A percentile compares a stretch with the other conserved stretches of the same genome.
Evolutionary conservation across 208 protist species (phyloP).

Genomic region (Vickermania ingenoplastis): DNA sequence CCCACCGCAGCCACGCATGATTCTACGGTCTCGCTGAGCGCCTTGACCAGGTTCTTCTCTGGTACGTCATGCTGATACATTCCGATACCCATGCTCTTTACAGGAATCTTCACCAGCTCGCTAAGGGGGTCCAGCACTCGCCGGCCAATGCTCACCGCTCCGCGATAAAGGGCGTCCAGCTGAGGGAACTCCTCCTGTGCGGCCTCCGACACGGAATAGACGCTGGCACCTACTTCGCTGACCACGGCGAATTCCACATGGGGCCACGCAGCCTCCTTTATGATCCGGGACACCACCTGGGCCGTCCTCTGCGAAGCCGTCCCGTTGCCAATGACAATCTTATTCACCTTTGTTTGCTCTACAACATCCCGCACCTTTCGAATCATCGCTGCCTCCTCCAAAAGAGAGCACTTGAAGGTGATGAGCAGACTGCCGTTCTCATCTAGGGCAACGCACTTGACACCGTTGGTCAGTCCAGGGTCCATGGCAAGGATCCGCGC

Average conservation of each 20-base stretch:
- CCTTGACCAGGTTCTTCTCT: slow-evolving; percentile 38
- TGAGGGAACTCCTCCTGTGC: too few relatives aligned
- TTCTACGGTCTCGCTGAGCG: slow-evolving; percentile 55
- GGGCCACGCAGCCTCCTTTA: too few relatives aligned
- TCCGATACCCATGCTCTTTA: slow-evolving; percentile 81
- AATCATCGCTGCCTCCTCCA: slow-evolving; percentile 54
- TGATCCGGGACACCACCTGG: too few relatives aligned
- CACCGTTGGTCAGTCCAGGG: slow-evolving; percentile 64
- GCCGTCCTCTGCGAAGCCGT: slow-evolving; percentile 58
- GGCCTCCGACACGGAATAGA: too few relatives aligned
- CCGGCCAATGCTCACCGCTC: slow-evolving; percentile 80
- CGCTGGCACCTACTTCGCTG: too few relatives aligned
- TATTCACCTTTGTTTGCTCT: slow-evolving; percentile 40
- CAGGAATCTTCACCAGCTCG: slow-evolving; percentile 85
- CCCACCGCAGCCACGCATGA: slow-evolving; percentile 71
- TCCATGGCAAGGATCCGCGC: slow-evolving; percentile 77
- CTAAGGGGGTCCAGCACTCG: slow-evolving; percentile 85
- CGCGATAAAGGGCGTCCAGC: slow-evolving; percentile 69
- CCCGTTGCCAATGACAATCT: slow-evolving; percentile 82
- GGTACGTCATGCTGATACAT: slow-evolving; percentile 90
- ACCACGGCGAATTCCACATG: too few relatives aligned
- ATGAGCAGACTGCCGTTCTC: slow-evolving; percentile 52
- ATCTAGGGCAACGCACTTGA: slow-evolving; percentile 78
- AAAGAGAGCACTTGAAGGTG: slow-evolving; percentile 60
- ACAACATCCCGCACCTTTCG: slow-evolving; percentile 41